Percentiles rank a stretch among this genome's conserved stretches.
Conservation (phyloP, 805 yeast species). For the Danielozyma ontarioensis region DNA sequence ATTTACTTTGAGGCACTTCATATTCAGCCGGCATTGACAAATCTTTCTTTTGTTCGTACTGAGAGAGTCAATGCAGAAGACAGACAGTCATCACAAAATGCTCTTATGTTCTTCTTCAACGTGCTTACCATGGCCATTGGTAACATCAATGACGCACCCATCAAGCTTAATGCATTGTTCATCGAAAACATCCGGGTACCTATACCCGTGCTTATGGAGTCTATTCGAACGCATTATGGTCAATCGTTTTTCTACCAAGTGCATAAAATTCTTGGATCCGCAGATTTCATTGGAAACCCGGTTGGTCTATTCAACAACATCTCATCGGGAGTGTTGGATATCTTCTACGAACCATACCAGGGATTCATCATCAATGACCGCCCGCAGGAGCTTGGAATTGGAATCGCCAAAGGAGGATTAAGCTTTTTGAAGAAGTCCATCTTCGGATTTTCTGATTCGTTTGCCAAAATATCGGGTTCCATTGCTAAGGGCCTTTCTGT, state of each 20-base stretch:
- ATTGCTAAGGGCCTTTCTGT: constrained; percentile 90
- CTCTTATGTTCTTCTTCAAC: constrained; percentile 73
- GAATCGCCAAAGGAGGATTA: constrained; percentile 92
- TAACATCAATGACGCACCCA: constrained; percentile 95
- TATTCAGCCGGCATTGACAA: constrained; percentile 84
- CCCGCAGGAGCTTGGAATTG: constrained; percentile 93
- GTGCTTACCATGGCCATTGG: constrained; percentile 95
- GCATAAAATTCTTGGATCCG: constrained; percentile 91
- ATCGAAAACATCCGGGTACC: constrained; percentile 90
- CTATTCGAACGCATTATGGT: constrained; percentile 78
- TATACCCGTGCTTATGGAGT: constrained; percentile 61
- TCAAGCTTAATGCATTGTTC: constrained; percentile 77
- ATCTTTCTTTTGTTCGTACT: constrained; percentile 86
- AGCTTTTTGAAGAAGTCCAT: constrained; percentile 93
- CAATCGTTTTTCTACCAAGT: constrained; percentile 90
- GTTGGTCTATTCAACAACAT: constrained; percentile 92
- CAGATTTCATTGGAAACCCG: constrained; percentile 94
- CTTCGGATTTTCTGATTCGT: constrained; percentile 89
- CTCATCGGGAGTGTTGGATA: constrained; percentile 92
- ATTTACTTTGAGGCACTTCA: constrained; percentile 89
- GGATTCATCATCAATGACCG: constrained; percentile 92
- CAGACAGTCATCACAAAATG: constrained; percentile 51
- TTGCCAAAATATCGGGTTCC: constrained; percentile 89
- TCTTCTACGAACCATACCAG: constrained; percentile 95
- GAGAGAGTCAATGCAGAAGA: constrained; percentile 70